Base-by-base conservation (phyloP, 495 filamentous ascomycete species). In the Penicillium pulvis region DNA sequence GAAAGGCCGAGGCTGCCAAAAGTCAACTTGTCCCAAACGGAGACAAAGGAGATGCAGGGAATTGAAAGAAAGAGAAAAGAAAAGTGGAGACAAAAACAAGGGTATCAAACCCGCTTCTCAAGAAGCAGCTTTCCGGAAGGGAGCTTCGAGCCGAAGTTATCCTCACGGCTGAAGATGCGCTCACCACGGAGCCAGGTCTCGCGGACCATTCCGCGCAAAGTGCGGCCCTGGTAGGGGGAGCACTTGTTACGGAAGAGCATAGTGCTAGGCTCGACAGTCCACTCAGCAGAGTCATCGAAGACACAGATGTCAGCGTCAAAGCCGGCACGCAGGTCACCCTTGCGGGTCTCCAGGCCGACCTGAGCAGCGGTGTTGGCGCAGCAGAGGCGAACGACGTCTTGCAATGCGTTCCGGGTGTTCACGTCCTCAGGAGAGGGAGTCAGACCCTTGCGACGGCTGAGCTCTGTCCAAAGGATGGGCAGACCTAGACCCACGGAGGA, bases 181-280 rank as follows among this genome's bases (percentile, higher is more conserved):
- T 76, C 74, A 1, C 94, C 94, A 35, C 93, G 79, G 44, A 98
- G 67, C 91, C 91, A 98, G 9, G 94, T 97, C 80, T 97, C 92
- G 52, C 77, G 82, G 14, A 97, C 93, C 60, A 90, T 83, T 0
- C 94, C 94, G 55, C 78, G 83, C 68, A 98, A 85, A 6, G 71
- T 83, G 63, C 86, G 87, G 24, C 92, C 91, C 73, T 97, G 90
- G 78, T 97, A 98, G 3, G 94, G 94, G 24, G 85, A 90, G 77
- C 91, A 90, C 72, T 96, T 95, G 71, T 98, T 98, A 64, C 92
- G 85, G 83, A 96, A 98, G 42, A 94, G 82, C 93, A 98, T 96
- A 31, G 78, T 78, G 65, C 73, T 77, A 12, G 71, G 70, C 65
- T 81, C 78, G 54, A 97, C 84, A 41, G 85, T 82, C 82, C 92